Evolutionary conservation across 768 basidiomycete genomes (phyloP).

Genomic region (Gloeostereum incarnatum): DNA sequence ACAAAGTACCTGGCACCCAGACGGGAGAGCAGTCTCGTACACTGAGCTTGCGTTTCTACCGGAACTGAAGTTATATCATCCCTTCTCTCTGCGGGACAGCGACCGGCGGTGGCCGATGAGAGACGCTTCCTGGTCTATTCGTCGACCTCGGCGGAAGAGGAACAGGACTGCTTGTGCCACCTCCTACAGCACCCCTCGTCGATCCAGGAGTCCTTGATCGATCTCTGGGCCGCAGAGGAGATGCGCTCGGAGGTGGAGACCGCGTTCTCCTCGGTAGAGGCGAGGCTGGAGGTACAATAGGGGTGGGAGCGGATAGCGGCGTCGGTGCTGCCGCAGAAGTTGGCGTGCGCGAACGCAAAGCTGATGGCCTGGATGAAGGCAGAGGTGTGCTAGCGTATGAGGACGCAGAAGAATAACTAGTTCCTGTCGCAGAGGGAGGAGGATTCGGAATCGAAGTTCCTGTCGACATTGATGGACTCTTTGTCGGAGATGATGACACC

Average conservation of each 20-base stretch:
- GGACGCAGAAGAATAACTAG: neutral
- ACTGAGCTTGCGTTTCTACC: no score
- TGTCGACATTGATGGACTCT: neutral
- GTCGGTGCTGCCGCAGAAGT: neutral
- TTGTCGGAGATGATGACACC: neutral
- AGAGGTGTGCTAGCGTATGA: no score
- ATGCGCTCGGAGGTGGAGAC: slow-evolving; percentile 9
- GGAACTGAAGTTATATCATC: slow-evolving; percentile 54
- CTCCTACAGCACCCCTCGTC: slow-evolving; percentile 14
- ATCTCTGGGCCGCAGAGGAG: slow-evolving; percentile 8
- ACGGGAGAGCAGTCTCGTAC: no score
- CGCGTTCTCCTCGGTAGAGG: neutral
- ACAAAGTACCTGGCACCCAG: no score
- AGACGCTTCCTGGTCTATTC: slow-evolving; percentile 53
- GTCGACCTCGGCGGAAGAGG: slow-evolving; percentile 57
- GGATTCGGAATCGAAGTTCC: no score
- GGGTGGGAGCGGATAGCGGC: neutral
- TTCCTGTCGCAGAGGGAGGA: slow-evolving; percentile 1
- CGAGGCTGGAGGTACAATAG: neutral
- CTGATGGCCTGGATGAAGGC: neutral
- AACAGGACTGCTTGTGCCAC: slow-evolving; percentile 26
- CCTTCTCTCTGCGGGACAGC: slow-evolving; percentile 50
- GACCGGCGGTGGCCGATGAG: slow-evolving; percentile 38
- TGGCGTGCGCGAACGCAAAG: neutral
- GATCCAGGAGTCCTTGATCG: slow-evolving; percentile 3